Conservation (phyloP, 2,329 filamentous ascomycete genomes). For the Epichloe sylvatica region DNA sequence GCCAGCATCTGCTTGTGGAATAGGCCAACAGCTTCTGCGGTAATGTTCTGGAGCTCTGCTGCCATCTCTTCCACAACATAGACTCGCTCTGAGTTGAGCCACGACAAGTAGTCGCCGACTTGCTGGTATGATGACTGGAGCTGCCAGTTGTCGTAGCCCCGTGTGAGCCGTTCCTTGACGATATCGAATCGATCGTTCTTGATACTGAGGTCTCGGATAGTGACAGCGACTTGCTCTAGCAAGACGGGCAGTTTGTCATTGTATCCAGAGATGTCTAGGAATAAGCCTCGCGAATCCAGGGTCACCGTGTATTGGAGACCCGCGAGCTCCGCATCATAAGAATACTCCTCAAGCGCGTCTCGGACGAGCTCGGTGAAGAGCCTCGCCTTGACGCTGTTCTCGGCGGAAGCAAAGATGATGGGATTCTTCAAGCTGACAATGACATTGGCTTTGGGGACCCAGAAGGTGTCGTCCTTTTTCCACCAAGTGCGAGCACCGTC, state of each 20-base stretch:
- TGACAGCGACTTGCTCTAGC: constrained; percentile 73
- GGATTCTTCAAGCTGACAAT: constrained; percentile 70
- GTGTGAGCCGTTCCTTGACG: constrained; percentile 68
- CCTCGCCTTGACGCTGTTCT: constrained; percentile 62
- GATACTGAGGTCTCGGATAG: constrained; percentile 72
- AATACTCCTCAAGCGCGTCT: constrained; percentile 82
- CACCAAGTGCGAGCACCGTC: constrained; percentile 73
- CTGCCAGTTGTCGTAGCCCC: constrained; percentile 74
- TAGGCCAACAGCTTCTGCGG: constrained; percentile 55
- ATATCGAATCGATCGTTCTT: constrained; percentile 82
- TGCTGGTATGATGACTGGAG: constrained; percentile 82
- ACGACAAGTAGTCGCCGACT: constrained; percentile 68
- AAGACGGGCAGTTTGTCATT: constrained; percentile 92
- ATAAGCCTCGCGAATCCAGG: constrained; percentile 57
- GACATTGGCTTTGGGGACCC: constrained; percentile 89
- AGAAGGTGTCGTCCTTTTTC: constrained; percentile 97
- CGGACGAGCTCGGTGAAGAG: constrained; percentile 76
- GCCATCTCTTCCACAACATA: constrained; percentile 71
- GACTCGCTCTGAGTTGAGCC: constrained; percentile 62
- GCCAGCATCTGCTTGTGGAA: constrained; percentile 71
- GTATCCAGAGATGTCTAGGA: constrained; percentile 73
- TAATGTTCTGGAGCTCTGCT: constrained; percentile 61
- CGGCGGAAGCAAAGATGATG: constrained; percentile 63
- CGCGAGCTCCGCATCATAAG: constrained; percentile 89
- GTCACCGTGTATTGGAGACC: constrained; percentile 73